Evolutionary conservation across 257 asterid genomes (phyloP).

Genomic region (Thymus mandschuricus): DNA sequence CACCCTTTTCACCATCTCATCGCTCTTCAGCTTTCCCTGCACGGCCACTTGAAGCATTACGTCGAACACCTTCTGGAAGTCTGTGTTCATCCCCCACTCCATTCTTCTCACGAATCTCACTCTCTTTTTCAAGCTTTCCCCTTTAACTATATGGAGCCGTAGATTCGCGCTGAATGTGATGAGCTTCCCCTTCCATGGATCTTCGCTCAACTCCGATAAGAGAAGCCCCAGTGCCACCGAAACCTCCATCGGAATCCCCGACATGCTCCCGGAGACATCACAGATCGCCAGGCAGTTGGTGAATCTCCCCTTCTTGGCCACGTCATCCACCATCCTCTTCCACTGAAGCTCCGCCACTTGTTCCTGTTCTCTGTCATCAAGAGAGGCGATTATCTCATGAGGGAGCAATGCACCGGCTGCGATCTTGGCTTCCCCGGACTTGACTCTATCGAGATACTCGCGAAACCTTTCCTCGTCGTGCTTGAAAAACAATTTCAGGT

Average conservation of each 20-base stretch:
- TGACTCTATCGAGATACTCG: constrained; percentile 45
- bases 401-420: constrained; percentile 62
- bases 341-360: constrained; percentile 62
- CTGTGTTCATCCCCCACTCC: constrained; percentile 41
- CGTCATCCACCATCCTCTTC: constrained; percentile 52
- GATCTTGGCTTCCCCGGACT: constrained; percentile 40
- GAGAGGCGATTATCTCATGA: constrained; percentile 35
- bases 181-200: constrained; percentile 57
- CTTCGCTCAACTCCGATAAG: constrained; percentile 46
- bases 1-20: constrained; percentile 50
- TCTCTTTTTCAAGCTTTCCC: constrained; percentile 32
- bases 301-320: constrained; percentile 41
- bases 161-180: constrained; percentile 49
- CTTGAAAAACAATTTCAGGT: constrained; percentile 39
- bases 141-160: constrained; percentile 32
- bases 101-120: constrained; percentile 25
- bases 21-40: constrained; percentile 29
- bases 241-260: constrained; percentile 39
- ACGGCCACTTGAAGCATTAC: constrained; percentile 46
- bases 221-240: too few relatives aligned
- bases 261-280: constrained; percentile 57
- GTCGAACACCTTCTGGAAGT: constrained; percentile 59
- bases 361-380: constrained; percentile 11
- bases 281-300: constrained; percentile 41
- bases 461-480: constrained; percentile 46